These are phyloP conservation scores for Penicillium aurantiogriseum DNA, from an alignment of 2,329 filamentous ascomycete species.

Conservation along the genomic window DNA sequence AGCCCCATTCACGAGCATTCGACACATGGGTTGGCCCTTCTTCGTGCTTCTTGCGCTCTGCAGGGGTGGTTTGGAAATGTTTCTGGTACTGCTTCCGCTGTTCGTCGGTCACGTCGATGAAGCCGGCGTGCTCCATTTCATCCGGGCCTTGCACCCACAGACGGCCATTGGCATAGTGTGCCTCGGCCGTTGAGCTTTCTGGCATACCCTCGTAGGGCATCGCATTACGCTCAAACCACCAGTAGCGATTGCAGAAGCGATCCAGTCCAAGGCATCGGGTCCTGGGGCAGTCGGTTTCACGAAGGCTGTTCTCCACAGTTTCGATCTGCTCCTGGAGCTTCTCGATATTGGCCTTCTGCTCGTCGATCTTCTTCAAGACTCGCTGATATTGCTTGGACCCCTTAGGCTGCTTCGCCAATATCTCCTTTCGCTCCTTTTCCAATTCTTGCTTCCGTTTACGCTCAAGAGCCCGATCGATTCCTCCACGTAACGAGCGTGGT, in stretches of 20 bases:
- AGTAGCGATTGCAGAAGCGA: slow-evolving; percentile 97
- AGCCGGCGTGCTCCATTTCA: slow-evolving; percentile 79
- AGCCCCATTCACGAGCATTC: slow-evolving; percentile 83
- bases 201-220: slow-evolving; percentile 94
- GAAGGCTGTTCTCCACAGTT: slow-evolving; percentile 83
- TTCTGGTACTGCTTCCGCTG: slow-evolving; percentile 72
- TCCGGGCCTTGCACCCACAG: slow-evolving; percentile 97
- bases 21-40: slow-evolving; percentile 79
- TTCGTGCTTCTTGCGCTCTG: slow-evolving; percentile 79
- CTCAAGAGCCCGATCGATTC: slow-evolving; percentile 68
- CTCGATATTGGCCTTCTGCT: slow-evolving; percentile 76
- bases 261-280: slow-evolving; percentile 89
- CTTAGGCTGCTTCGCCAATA: slow-evolving; percentile 66
- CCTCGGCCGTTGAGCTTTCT: slow-evolving; percentile 79
- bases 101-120: slow-evolving; percentile 73
- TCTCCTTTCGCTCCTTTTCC: slow-evolving; percentile 66
- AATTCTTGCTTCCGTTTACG: slow-evolving; percentile 73
- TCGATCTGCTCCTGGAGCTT: slow-evolving; percentile 83
- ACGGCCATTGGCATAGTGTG: slow-evolving; percentile 88
- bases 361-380: slow-evolving; percentile 82
- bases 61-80: slow-evolving; percentile 77
- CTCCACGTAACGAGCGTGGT: slow-evolving; percentile 59
- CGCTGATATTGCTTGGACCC: slow-evolving; percentile 88
- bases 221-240: slow-evolving; percentile 98
- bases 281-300: slow-evolving; percentile 89